These are phyloP conservation scores for Geotrichum restrictum DNA, from an alignment of 1,139 yeast species.

Conservation along the genomic window DNA sequence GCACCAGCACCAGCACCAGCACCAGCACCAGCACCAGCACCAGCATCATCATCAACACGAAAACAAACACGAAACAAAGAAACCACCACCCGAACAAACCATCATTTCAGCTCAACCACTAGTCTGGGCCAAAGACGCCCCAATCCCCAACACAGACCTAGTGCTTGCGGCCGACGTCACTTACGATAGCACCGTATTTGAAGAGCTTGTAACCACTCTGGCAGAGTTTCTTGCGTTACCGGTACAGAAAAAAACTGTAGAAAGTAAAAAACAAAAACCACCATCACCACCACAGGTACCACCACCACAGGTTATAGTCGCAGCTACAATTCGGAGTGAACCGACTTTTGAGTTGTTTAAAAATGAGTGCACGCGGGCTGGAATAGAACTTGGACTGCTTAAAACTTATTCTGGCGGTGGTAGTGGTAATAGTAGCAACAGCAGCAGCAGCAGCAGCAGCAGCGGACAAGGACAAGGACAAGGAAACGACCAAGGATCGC, in stretches of 20 bases:
- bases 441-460: background rate
- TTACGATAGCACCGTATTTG: conserved; percentile 64
- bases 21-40: too few relatives aligned
- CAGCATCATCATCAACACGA: too few relatives aligned
- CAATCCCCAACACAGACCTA: conserved; percentile 17
- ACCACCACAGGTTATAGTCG: conserved; percentile 25
- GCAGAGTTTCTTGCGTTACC: conserved; percentile 28
- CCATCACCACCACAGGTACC: background rate
- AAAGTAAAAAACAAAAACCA: too few relatives aligned
- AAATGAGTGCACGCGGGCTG: conserved; percentile 34
- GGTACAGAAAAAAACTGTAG: too few relatives aligned
- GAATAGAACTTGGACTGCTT: conserved; percentile 36
- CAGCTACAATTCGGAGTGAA: conserved; percentile 70
- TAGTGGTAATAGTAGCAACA: too few relatives aligned
- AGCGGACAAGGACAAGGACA: too few relatives aligned
- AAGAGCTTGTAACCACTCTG: conserved; percentile 52
- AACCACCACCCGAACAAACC: too few relatives aligned
- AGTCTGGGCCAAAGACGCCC: conserved; percentile 60
- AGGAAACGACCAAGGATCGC: conserved; percentile 21
- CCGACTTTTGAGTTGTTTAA: conserved; percentile 58
- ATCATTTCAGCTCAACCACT: conserved; percentile 42
- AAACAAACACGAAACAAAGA: too few relatives aligned
- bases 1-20: background rate
- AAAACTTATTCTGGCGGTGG: conserved; percentile 18
- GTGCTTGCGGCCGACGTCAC: conserved; percentile 80